Conservation (phyloP, 2,329 filamentous ascomycete genomes). For the Colletotrichum caudatum region DNA sequence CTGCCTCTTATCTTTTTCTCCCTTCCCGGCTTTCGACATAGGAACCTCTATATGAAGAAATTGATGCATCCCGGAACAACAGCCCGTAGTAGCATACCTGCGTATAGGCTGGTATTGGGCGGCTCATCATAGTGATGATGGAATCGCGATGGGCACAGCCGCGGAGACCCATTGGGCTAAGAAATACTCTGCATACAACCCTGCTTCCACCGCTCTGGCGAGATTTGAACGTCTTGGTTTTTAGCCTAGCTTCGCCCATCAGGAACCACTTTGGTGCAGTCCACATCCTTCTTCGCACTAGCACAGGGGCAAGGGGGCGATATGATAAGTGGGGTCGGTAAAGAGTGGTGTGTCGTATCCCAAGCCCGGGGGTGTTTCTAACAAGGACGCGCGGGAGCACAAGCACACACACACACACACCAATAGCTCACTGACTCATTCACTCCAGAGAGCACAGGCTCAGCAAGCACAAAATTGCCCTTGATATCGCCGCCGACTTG, state of each 20-base stretch:
- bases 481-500: conserved; percentile 4
- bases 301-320: conserved; percentile 37
- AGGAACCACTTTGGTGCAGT: conserved; percentile 39
- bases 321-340: conserved; percentile 23
- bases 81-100: neutral
- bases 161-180: conserved; percentile 24
- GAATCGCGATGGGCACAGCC: conserved; percentile 12
- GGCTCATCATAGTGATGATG: conserved; percentile 21
- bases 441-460: neutral
- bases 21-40: neutral
- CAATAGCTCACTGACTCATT: too few relatives aligned
- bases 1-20: neutral
- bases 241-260: conserved; percentile 38
- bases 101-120: neutral
- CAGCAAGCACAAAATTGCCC: neutral
- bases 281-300: conserved; percentile 34
- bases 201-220: conserved; percentile 43
- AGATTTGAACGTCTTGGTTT: conserved; percentile 48
- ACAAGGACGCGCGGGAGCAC: neutral
- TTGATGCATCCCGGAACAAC: neutral
- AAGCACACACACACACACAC: neutral
- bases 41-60: conserved; percentile 5
- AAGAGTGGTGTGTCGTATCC: neutral
- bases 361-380: conserved; percentile 5
- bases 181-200: conserved; percentile 24